A percentile compares a stretch with the other conserved stretches of the same genome.
Conservation (phyloP, 345 rosid species). For the Hypericum androsaemum region DNA sequence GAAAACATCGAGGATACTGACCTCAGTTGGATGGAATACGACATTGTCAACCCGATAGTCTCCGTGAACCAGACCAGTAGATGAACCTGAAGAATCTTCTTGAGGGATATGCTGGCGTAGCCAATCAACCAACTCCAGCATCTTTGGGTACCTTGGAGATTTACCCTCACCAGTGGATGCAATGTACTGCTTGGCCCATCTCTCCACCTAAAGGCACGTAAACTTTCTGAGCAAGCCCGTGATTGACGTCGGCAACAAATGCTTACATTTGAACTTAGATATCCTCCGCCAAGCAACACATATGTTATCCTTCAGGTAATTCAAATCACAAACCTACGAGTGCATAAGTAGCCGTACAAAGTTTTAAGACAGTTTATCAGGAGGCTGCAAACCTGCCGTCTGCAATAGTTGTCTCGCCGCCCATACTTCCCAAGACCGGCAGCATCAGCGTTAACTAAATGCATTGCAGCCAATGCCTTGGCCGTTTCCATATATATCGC, state of each 20-base stretch:
- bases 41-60: constrained; percentile 91
- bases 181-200: constrained; percentile 85
- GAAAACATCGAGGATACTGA: constrained; percentile 14
- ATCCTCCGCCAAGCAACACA: too few relatives aligned
- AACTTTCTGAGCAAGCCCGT: neutral
- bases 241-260: too few relatives aligned
- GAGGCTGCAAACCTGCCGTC: constrained; percentile 52
- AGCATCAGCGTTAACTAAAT: constrained; percentile 63
- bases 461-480: constrained; percentile 65
- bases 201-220: constrained; percentile 49
- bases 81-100: constrained; percentile 65
- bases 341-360: too few relatives aligned
- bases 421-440: constrained; percentile 78
- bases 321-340: too few relatives aligned
- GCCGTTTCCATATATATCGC: constrained; percentile 65
- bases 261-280: too few relatives aligned
- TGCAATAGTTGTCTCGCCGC: constrained; percentile 64
- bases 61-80: constrained; percentile 84
- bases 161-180: constrained; percentile 79
- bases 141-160: constrained; percentile 61
- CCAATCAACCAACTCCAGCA: constrained; percentile 72
- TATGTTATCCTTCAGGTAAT: too few relatives aligned
- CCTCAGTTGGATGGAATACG: constrained; percentile 88
- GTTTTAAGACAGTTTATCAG: neutral
- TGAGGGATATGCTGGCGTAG: constrained; percentile 50